Conservation (phyloP, 768 basidiomycete species). For the Chalciporus sphaerocephalus region DNA sequence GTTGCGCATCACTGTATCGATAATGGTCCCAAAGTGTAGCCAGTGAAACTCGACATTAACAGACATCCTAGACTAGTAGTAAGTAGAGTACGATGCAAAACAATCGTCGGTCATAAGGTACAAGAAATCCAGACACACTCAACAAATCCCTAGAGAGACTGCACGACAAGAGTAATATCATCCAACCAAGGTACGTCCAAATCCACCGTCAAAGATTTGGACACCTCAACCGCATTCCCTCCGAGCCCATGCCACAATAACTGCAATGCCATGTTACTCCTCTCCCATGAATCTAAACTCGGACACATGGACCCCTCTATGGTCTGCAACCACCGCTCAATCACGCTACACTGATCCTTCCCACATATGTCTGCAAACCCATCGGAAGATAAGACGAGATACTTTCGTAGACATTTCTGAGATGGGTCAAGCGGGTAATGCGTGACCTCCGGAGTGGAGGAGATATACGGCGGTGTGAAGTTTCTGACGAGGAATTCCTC, state of each 20-base stretch:
- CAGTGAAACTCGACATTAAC: too few species aligned
- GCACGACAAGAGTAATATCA: conserved; percentile 63
- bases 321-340: conserved; percentile 50
- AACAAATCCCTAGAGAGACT: conserved; percentile 38
- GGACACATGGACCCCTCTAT: conserved; percentile 31
- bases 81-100: too few species aligned
- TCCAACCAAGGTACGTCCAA: conserved; percentile 66
- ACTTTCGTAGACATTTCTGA: conserved; percentile 35
- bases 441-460: conserved; percentile 57
- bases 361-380: conserved; percentile 62
- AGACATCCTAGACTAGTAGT: conserved; percentile 5
- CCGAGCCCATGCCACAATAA: conserved; percentile 55
- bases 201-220: conserved; percentile 57
- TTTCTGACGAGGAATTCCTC: conserved; percentile 64
- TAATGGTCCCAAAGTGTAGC: too few species aligned
- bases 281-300: conserved; percentile 12
- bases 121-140: neutral
- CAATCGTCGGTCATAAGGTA: too few species aligned
- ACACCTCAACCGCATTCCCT: conserved; percentile 50
- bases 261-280: conserved; percentile 51
- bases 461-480: conserved; percentile 62
- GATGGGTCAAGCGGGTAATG: conserved; percentile 45
- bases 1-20: too few species aligned
- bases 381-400: conserved; percentile 62
- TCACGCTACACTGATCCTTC: conserved; percentile 42